Conservation (phyloP, 164 flowering plant species). For the Cinnamomum micranthum region DNA sequence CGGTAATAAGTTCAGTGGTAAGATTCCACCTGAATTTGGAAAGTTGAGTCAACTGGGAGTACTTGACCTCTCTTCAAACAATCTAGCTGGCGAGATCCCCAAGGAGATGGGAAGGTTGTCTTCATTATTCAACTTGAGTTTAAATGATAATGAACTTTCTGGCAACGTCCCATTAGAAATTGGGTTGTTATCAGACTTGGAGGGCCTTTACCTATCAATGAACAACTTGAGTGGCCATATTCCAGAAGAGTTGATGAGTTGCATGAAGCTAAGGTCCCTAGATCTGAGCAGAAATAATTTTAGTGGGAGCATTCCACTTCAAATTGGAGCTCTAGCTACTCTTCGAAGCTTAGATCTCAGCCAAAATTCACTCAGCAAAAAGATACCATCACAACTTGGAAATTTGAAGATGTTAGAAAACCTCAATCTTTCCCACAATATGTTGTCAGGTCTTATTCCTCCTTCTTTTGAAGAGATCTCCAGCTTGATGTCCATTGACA, state of each 20-base stretch:
- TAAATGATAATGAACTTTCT: conserved; percentile 29
- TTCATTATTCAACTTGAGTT: conserved; percentile 22
- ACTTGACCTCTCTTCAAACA: conserved; percentile 30
- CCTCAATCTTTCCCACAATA: conserved; percentile 51
- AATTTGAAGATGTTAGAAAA: conserved; percentile 34
- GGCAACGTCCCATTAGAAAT: conserved; percentile 30
- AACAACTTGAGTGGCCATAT: conserved; percentile 27
- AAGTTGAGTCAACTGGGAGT: conserved; percentile 12
- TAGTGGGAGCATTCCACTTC: conserved; percentile 35
- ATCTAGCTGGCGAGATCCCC: conserved; percentile 42
- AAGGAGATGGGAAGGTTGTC: conserved; percentile 21
- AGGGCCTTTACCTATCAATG: conserved; percentile 24
- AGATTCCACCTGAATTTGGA: conserved; percentile 35
- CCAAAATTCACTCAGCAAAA: conserved; percentile 44
- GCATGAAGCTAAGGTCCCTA: conserved; percentile 16
- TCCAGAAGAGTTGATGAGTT: conserved; percentile 26
- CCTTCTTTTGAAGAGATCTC: conserved; percentile 18
- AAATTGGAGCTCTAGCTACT: conserved; percentile 31
- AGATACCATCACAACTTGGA: conserved; percentile 35
- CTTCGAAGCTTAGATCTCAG: conserved; percentile 51
- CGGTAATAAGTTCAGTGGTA: conserved; percentile 29
- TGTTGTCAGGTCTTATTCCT: conserved; percentile 47
- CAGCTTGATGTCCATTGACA: conserved; percentile 30
- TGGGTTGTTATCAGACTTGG: conserved; percentile 16
- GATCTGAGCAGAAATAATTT: conserved; percentile 43